Base-by-base conservation (phyloP, 768 basidiomycete genomes). In the Rhizopogon rudus region DNA sequence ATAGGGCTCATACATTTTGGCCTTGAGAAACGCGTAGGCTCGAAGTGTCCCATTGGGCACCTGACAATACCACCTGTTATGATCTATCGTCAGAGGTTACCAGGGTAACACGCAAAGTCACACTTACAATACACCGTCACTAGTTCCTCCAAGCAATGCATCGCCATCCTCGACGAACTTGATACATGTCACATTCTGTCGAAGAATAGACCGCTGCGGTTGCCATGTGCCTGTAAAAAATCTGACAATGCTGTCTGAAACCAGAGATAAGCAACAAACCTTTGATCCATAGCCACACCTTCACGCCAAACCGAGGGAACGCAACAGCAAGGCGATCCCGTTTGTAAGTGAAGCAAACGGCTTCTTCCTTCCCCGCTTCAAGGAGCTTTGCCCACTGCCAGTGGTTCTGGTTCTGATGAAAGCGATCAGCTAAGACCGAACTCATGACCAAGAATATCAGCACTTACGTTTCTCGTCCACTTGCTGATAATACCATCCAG, bases 61-160 rank as follows among this genome's bases (percentile, higher is more conserved):
- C 62, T 82, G 81, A 60, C 81, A 86, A 64, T 83, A 78, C 86
- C 87, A 87, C 57, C 85, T 87, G 54, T 28, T 43, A 44, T 35
- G 44, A 35, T 20, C 13, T 39, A 14, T 45, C 37, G 25, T 71
- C 4, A 67, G 62, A 42, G 14, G 33, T 37, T 37, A 40, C 44
- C 31, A 22, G 1, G 45, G 29, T 31, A 45, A 37, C 9, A 29
- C 25, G 8, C 29, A 29, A 52, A 25, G 43, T 44, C 43, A 8
- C 9, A 60, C 83, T 54, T 67, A 87, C 86, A 88, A 61, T 17
- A 83, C 81, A 10, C 87, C 87, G 60, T 88, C 86, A 52, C 76
- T 77, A 29, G 87, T 87, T 2, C 86, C 87, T 1, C 87, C 86
- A 22, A 88, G 70, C 44, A 88, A 69, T 46, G 81, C 83, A 39